phyloP scores from a whole-genome alignment of 169 alveolate species.

The Fabrea salina region DNA sequence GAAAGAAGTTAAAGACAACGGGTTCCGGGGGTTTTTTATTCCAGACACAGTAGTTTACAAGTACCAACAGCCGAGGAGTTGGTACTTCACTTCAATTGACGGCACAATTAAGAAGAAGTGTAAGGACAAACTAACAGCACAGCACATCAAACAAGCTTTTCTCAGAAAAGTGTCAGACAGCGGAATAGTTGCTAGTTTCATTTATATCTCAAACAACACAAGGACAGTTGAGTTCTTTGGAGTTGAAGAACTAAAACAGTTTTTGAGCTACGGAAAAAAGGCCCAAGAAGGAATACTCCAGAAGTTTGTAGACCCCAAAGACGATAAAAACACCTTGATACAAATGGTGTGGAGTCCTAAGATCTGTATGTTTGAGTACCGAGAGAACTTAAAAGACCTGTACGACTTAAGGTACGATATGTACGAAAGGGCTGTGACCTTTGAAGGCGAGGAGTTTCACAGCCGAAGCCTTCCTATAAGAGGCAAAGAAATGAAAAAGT shows the following conservation, averaged over 20 bases:
- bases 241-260: slow-evolving; percentile 39
- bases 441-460: slow-evolving; percentile 81
- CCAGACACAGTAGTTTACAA: slow-evolving; percentile 77
- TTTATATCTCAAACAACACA: slow-evolving; percentile 38
- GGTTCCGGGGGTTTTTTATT: slow-evolving; percentile 49
- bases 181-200: slow-evolving; percentile 70
- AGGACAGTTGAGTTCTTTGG: slow-evolving; percentile 28
- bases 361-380: slow-evolving; percentile 69
- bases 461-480: slow-evolving; percentile 58
- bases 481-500: slow-evolving; percentile 61
- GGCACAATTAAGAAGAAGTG: slow-evolving; percentile 55
- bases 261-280: slow-evolving; percentile 56
- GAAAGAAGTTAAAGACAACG: slow-evolving; percentile 56
- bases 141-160: slow-evolving; percentile 62
- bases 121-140: slow-evolving; percentile 58
- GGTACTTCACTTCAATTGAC: slow-evolving; percentile 75
- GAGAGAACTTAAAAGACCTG: slow-evolving; percentile 59
- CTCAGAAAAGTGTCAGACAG: slow-evolving; percentile 47
- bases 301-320: slow-evolving; percentile 76
- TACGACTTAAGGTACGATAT: slow-evolving; percentile 56
- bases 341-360: slow-evolving; percentile 76
- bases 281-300: slow-evolving; percentile 76
- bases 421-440: slow-evolving; percentile 75
- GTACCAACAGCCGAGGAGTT: slow-evolving; percentile 72
- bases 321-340: slow-evolving; percentile 52